Evolutionary conservation across 768 basidiomycete genomes (phyloP), one percentile per base, ranked within the genome.

Genomic region (Lactarius evosmus): DNA sequence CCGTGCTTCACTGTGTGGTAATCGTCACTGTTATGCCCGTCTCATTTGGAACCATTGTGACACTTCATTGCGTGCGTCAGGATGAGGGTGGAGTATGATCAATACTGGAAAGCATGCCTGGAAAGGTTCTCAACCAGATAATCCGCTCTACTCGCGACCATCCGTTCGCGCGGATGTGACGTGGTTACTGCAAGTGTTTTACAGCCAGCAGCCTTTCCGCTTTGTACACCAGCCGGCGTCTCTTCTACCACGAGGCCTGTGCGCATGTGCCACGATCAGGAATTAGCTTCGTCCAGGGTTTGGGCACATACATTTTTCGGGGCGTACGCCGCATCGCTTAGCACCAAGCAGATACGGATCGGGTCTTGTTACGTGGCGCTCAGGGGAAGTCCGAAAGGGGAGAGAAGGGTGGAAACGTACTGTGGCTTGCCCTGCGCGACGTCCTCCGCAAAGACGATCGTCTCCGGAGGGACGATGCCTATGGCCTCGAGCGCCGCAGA

Each of bases 301-400:
- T n/a, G 32, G n/a, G 12, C 8, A 53, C 55, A 60, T 60, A 85
- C 89, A 92, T 58, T 83, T 83, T 61, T 79, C 75, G 14, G 88
- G 83, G 51, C 83, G 79, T 25, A 88, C 84, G 2, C 83, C 82
- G 68, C 88, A 86, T 64, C 79, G 79, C 72, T 87, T 76, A 25
- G 95, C 93, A 11, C 94, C 95, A 49, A 89, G 82, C 40, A 97
- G 78, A 77, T 96, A 98, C 1, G 95, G 95, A 69, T 95, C 95
- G 11, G 95, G 94, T 70, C 86, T 85, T 58, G 6, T 58, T 51
- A 67, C 40, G 52, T 38, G 49, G 52, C 61, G 34, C 4, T 27
- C 34, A 50, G 27, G 40, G 2, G 7, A 30, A 19, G 12, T 27
- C 58, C 27, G 16, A 50, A 63, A 25, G 36, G 60, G 59, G 27